Conservation (phyloP, 164 flowering plant species). For the Annona squamosa region DNA sequence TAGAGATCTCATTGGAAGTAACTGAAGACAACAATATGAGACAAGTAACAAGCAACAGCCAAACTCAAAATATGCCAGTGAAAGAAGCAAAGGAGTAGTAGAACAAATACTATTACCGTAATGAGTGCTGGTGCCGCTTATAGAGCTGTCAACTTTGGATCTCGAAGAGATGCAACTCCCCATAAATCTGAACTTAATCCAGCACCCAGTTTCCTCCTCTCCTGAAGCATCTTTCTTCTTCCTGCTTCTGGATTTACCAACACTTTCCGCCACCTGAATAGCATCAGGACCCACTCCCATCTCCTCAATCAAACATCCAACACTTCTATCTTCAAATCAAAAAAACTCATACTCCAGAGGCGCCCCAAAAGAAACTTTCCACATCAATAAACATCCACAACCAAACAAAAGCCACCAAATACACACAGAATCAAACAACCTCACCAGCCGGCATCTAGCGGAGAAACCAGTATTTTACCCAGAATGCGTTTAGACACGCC, state of each 20-base stretch:
- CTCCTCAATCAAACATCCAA: conserved; percentile 6
- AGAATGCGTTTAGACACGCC: not conserved
- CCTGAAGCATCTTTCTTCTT: conserved; percentile 19
- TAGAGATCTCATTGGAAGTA: not conserved
- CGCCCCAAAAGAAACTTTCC: not conserved
- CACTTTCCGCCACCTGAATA: conserved; percentile 15
- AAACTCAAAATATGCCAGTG: not conserved
- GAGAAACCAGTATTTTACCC: not conserved
- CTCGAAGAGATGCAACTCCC: conserved; percentile 70
- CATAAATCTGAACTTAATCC: conserved; percentile 49
- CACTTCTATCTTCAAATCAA: conserved; percentile 19
- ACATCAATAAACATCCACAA: not conserved
- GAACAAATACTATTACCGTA: conserved; percentile 34
- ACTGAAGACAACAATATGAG: not conserved
- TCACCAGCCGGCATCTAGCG: conserved; percentile 17
- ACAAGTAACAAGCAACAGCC: not conserved
- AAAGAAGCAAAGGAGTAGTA: not conserved
- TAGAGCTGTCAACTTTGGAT: conserved; percentile 75
- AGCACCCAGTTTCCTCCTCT: conserved; percentile 50
- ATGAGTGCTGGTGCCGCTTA: conserved; percentile 41
- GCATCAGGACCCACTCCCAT: conserved; percentile 28
- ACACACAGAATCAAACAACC: conserved; percentile 16
- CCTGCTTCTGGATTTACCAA: conserved; percentile 17
- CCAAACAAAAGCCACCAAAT: conserved; percentile 1
- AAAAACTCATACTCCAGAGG: conserved; percentile 12